Base-by-base conservation (phyloP, 371 early-diverging fungal genomes). In the Mortierella polycephala region DNA sequence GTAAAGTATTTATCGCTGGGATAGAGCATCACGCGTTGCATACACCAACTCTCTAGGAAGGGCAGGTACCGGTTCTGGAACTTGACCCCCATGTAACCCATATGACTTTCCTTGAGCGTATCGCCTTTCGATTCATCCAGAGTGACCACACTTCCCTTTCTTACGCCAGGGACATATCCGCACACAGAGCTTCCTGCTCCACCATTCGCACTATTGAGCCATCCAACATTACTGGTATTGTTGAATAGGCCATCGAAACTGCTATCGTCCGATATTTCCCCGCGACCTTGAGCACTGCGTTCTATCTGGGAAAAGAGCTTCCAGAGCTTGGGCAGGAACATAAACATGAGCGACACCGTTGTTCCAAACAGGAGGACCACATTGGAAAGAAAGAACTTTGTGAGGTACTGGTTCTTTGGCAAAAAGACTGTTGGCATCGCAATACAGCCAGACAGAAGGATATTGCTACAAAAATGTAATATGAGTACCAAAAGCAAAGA, bases 281-380 rank as follows among this genome's bases (percentile, higher is more conserved):
- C 57, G 12, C 56, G 23, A 37, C 51, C 18, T 44, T 55, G 60
- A 12, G 1, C 53, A 7, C 30, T 60, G 18, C 23, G 39, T 13
- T 74, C 64, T 21, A 73, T 54, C 57, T 74, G 70, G 0, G 71
- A 69, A 18, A 67, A 74, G 42, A 80, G 60, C 41, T 70, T 66
- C 62, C 84, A 86, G 3, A 89, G 75, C 54, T 87, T 87, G 2
- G 89, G 89, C n/a, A 87, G 62, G 61, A 89, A 89, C 16, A 89
- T 47, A 13, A 87, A 84, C 49, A 85, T 60, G 23, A 89, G 60
- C 1, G 89, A 87, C 55, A 89, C 86, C 0, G 86, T 84, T 0
- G 87, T 85, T 0, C 87, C 89, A 81, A 88, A 89, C 10, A 89
- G 80, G 18, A 87, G 81, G 0, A 86, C 77, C 8, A 87, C 84